Evolutionary conservation across 2,329 filamentous ascomycete genomes (phyloP), one percentile per base, ranked within the genome.

Genomic region (Purpureocillium takamizusanense): DNA sequence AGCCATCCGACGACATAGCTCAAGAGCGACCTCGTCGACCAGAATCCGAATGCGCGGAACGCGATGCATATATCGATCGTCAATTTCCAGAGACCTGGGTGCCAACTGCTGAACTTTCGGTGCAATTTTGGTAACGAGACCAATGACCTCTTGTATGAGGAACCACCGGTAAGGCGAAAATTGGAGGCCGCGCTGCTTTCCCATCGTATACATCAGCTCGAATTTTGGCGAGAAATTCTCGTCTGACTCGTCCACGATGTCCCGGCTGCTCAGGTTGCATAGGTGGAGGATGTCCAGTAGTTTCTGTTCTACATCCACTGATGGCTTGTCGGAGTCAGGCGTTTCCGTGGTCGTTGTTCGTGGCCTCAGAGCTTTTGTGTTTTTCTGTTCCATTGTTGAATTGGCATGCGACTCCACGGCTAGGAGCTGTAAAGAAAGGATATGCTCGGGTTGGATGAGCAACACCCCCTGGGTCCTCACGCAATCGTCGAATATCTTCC

Each of bases 241-340:
- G 34, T 82, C 78, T 33, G 70, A 75, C 50, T 82, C 78, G 41
- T 82, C 78, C 0, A 82, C 59, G 7, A 82, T 65, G 44, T 81
- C 76, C 0, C 74, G 60, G 0, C 67, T 60, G 3, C 55, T 41
- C 0, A 35, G 7, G 29, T 69, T 51, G 1, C 79, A 55, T 46
- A 63, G 71, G 0, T 58, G 17, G 25, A 75, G 67, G 0, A 56
- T 63, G 1, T 52, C 23, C 0, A 72, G 42, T 12, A 76, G 46
- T 1, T 41, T 18, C 2, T 40, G 33, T 0, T 63, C 66, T 4
- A 62, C 33, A 0, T 15, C 35, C 21, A 25, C 21, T 25, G n/a
- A n/a, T n/a, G n/a, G n/a, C n/a, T n/a, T n/a, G n/a, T n/a, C n/a
- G n/a, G n/a, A n/a, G n/a, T n/a, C n/a, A n/a, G n/a, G n/a, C n/a